Conservation (phyloP, 2,329 filamentous ascomycete genomes). For the Colletotrichum caudatum region DNA sequence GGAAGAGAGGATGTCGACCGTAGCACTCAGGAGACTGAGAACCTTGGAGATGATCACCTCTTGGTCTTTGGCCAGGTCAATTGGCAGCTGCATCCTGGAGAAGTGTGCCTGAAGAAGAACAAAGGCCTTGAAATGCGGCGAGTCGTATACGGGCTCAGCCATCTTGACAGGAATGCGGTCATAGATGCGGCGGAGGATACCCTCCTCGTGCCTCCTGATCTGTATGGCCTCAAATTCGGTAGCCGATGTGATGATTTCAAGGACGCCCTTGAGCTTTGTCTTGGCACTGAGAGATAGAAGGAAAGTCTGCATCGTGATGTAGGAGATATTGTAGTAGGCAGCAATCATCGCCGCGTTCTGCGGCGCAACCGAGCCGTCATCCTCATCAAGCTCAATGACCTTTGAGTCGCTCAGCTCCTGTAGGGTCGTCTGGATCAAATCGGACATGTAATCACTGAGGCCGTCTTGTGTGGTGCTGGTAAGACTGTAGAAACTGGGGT, state of each 20-base stretch:
- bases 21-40: constrained; percentile 87
- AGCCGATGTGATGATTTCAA: constrained; percentile 96
- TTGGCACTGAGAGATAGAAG: constrained; percentile 87
- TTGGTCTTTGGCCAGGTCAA: constrained; percentile 96
- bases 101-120: constrained; percentile 98
- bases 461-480: constrained; percentile 91
- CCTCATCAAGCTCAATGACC: constrained; percentile 95
- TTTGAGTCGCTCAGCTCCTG: constrained; percentile 92
- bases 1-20: constrained; percentile 94
- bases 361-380: constrained; percentile 88
- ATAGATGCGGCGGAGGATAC: constrained; percentile 89
- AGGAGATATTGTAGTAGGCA: constrained; percentile 99
- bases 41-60: constrained; percentile 88
- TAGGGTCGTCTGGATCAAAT: constrained; percentile 91
- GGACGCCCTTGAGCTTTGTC: constrained; percentile 95
- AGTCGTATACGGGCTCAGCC: constrained; percentile 85
- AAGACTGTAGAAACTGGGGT: constrained; percentile 95
- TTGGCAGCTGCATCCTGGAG: constrained; percentile 94
- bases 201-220: constrained; percentile 91
- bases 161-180: constrained; percentile 96
- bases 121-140: constrained; percentile 98
- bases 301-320: constrained; percentile 99
- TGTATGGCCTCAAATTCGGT: constrained; percentile 97
- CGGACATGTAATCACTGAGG: constrained; percentile 93
- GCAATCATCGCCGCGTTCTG: constrained; percentile 98